phyloP scores from a whole-genome alignment of 2,329 filamentous ascomycete genomes.

The Talaromyces sp. region DNA sequence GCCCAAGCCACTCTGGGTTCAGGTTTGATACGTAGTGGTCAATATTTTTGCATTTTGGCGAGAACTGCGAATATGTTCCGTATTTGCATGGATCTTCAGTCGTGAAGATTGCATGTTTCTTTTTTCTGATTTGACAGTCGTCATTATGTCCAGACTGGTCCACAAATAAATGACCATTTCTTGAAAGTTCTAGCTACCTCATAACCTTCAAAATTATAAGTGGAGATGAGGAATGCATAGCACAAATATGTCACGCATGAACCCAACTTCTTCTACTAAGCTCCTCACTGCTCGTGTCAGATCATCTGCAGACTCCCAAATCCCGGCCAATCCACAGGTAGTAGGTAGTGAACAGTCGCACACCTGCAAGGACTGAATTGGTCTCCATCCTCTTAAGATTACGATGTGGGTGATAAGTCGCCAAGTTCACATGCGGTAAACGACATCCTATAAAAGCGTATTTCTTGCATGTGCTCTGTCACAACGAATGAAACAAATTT shows the following conservation, averaged over 20 bases:
- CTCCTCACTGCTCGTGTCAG: neutral
- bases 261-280: neutral
- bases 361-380: neutral
- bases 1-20: conserved; percentile 36
- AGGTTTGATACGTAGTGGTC: conserved; percentile 26
- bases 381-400: neutral
- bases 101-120: neutral
- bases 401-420: neutral
- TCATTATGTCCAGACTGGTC: neutral
- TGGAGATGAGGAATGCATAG: too few species aligned
- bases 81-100: neutral
- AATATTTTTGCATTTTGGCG: neutral
- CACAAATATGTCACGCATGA: neutral
- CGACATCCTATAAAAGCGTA: neutral
- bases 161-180: neutral
- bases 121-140: neutral
- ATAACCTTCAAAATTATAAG: too few species aligned
- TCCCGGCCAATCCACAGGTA: neutral
- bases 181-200: too few species aligned
- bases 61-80: neutral
- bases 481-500: neutral
- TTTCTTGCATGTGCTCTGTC: neutral
- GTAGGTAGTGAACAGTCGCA: neutral
- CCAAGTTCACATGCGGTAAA: neutral
- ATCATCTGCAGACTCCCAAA: neutral